Evolutionary conservation across 2,329 filamentous ascomycete species (phyloP), one percentile per base, ranked within the genome.

Genomic region (Penicillium sp.): DNA sequence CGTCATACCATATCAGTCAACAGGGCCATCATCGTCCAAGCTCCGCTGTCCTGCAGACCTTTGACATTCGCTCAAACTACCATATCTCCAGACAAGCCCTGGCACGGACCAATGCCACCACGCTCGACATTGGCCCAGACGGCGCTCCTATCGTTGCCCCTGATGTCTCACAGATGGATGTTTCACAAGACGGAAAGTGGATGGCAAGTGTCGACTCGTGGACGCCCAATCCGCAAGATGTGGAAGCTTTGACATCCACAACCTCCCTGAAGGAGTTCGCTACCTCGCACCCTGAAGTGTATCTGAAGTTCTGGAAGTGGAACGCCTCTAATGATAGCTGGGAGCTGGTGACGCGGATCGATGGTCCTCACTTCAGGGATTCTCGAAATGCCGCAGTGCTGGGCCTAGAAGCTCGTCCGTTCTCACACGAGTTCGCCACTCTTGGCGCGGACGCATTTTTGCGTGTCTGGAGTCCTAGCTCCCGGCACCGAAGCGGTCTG

Each of bases 151-250:
- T 97, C 43, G 77, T 81, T 11, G 87, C 95, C 57, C 91, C 93
- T 0, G 81, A 85, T 52, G 80, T 95, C 40, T 85, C 81, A 5
- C 80, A 86, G 47, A 73, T 97, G 43, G 80, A 84, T 38, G 82
- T 93, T 57, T 91, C 87, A 38, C 74, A 79, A 43, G 85, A 97
- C 62, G 91, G 91, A 13, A 78, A 82, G 55, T 97, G 91, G 90
- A 78, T 98, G 48, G 90, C 86, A 4, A 96, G 89, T 1, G 80
- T 95, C 1, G 93, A 98, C 64, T 87, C 90, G 61, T 98, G 93
- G 93, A 78, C 79, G 44, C 90, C 90, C 1, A 82, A 87, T 8
- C 71, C 73, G 9, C 74, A 79, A 50, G 90, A 96, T 62, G 69
- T 87, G 11, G 77, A 80, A 35, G 77, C 78, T 47, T 66, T 86